Percentiles rank a stretch among this genome's conserved stretches.
Conservation (phyloP, 1,139 yeast species). For the Saccharomyces hybrid region DNA sequence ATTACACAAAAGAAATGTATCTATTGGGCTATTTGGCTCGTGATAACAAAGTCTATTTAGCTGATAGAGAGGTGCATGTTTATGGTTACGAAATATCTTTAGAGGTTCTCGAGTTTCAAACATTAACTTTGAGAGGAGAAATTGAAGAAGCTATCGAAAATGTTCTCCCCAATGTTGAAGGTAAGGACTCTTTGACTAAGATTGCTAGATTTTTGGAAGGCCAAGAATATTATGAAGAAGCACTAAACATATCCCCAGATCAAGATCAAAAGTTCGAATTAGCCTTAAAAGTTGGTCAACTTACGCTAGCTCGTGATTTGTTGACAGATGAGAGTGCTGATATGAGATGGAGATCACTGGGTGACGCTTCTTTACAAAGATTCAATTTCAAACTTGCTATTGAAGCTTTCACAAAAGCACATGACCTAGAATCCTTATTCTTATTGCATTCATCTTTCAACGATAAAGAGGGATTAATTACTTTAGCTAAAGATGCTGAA, state of each 20-base stretch:
- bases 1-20: conserved; percentile 83
- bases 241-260: conserved; percentile 75
- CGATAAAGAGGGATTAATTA: conserved; percentile 49
- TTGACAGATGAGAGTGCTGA: conserved; percentile 49
- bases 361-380: conserved; percentile 70
- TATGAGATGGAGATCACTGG: conserved; percentile 84
- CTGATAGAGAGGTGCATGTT: conserved; percentile 84
- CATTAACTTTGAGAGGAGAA: conserved; percentile 91
- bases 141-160: conserved; percentile 61
- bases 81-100: conserved; percentile 75
- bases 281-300: conserved; percentile 60
- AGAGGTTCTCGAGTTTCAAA: conserved; percentile 87
- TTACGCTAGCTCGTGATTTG: conserved; percentile 64
- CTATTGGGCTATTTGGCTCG: conserved; percentile 83
- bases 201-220: conserved; percentile 90
- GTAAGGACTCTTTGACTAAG: conserved; percentile 66
- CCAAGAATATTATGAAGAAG: conserved; percentile 78
- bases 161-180: conserved; percentile 52
- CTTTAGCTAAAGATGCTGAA: conserved; percentile 59
- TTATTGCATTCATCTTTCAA: conserved; percentile 79
- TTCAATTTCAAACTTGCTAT: conserved; percentile 82
- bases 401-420: conserved; percentile 69
- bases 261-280: conserved; percentile 80
- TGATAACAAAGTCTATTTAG: conserved; percentile 80
- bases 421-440: conserved; percentile 74